Base-by-base conservation (phyloP, 257 asterid genomes). In the Lycium ferocissimum region DNA sequence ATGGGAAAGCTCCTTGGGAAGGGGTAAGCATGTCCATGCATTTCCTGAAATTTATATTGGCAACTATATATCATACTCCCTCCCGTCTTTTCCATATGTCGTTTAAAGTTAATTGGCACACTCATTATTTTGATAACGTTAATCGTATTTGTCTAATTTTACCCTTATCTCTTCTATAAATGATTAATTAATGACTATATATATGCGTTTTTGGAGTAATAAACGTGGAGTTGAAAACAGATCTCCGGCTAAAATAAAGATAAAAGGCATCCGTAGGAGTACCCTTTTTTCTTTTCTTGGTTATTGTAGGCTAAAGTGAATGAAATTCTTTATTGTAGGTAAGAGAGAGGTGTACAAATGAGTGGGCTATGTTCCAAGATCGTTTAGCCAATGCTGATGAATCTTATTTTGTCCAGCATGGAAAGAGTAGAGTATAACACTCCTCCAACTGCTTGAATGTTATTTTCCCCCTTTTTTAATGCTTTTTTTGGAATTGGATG, bases 291-390 rank as follows among this genome's bases (percentile, higher is more conserved):
- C 33, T 26, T 26, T 26, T 26, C 35, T 22, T 43, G 26, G 37
- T 53, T 53, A 61, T 13, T 43, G 22, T 17, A 40, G 15, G 22
- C 22, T 51, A 43, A 82, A 58, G 78, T n/a, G 26, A 59, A 79
- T 17, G 15, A n/a, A 37, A 35, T 18, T 85, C 11, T 67, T 35
- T 18, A 40, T 37, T 49, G 53, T 81, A 96, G 99, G 99, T 95
- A 66, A 91, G 99, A 79, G 99, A 94, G 79, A 91, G 99, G 88
- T 96, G 99, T 94, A 94, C 90, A 87, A 85, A 86, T 3, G 99
- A 96, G 89, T 96, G 98, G 99, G 98, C 93, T 3, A 94, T 92
- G 84, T 96, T 96, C 85, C 99, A 95, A 86, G 98, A 94, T 87
- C 98, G 98, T 76, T 95, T 96, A 17, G 90, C 97, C 15, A 92